Conservation (phyloP, 768 basidiomycete genomes). For the Rhodotorula diobovata region DNA sequence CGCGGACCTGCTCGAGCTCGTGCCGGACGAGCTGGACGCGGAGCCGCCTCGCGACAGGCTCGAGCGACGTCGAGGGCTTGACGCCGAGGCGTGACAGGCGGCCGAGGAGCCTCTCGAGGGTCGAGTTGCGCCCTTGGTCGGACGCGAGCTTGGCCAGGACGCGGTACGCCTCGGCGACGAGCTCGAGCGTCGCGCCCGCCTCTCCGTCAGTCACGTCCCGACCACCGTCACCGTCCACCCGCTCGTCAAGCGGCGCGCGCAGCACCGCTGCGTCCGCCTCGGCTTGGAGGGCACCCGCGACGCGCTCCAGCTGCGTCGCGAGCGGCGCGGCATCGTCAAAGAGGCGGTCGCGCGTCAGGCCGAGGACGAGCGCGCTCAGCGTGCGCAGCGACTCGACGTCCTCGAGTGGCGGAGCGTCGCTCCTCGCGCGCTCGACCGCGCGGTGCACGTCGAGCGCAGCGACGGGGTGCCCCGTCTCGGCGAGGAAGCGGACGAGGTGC, state of each 20-base stretch:
- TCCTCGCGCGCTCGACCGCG: background rate
- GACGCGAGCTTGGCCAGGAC: slow-evolving; percentile 18
- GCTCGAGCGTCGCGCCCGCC: no score
- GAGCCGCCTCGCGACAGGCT: slow-evolving; percentile 2
- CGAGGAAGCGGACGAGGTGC: slow-evolving; percentile 1
- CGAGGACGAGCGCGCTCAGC: slow-evolving; percentile 21
- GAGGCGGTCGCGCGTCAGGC: slow-evolving; percentile 8
- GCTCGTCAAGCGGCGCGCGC: background rate
- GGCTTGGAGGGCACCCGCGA: background rate
- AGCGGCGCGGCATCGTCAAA: slow-evolving; percentile 19
- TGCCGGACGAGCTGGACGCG: background rate
- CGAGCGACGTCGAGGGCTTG: background rate
- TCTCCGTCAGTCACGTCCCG: no score
- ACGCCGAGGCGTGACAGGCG: background rate
- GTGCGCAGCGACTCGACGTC: background rate
- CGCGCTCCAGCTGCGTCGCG: background rate
- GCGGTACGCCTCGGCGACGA: slow-evolving; percentile 1
- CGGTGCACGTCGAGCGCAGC: slow-evolving; percentile 10
- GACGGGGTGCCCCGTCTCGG: background rate
- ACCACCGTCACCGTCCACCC: no score
- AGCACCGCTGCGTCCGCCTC: background rate
- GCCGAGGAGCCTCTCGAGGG: background rate
- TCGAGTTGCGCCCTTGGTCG: slow-evolving; percentile 1
- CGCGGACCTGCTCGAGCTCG: background rate
- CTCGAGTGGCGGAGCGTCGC: background rate